Conservation (phyloP, 108 stramenopile species). For the Cyclotella baltica region DNA sequence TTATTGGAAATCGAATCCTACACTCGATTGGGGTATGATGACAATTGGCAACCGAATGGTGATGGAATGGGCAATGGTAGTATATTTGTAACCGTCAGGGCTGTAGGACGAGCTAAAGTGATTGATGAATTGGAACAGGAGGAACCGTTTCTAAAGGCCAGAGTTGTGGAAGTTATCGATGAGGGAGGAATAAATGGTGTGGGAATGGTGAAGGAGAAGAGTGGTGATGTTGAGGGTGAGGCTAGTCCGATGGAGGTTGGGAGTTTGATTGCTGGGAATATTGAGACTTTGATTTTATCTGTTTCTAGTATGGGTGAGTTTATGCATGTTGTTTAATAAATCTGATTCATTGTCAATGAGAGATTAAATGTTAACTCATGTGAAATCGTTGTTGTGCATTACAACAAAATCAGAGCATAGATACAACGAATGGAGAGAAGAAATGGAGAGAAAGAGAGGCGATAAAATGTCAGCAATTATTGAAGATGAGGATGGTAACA, state of each 20-base stretch:
- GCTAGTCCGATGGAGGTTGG: constrained; percentile 51
- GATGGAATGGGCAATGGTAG: constrained; percentile 68
- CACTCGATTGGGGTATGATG: constrained; percentile 30
- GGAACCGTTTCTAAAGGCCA: constrained; percentile 70
- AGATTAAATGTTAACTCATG: not conserved
- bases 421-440: constrained; percentile 1
- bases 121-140: constrained; percentile 60
- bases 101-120: constrained; percentile 70
- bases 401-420: not conserved
- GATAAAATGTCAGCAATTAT: not conserved
- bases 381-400: not conserved
- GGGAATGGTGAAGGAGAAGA: constrained; percentile 23
- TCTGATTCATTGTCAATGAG: not conserved
- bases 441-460: not conserved
- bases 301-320: constrained; percentile 66
- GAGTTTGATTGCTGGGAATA: constrained; percentile 61
- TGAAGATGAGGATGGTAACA: not conserved
- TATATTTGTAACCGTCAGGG: constrained; percentile 80
- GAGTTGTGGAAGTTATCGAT: constrained; percentile 67
- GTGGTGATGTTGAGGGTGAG: constrained; percentile 9
- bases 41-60: constrained; percentile 25
- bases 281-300: constrained; percentile 61
- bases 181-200: constrained; percentile 22
- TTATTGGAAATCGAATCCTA: constrained; percentile 85
- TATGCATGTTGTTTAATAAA: not conserved